Evolutionary conservation across 441 rosid species (phyloP).

Genomic region (Pelargonium hybrid): DNA sequence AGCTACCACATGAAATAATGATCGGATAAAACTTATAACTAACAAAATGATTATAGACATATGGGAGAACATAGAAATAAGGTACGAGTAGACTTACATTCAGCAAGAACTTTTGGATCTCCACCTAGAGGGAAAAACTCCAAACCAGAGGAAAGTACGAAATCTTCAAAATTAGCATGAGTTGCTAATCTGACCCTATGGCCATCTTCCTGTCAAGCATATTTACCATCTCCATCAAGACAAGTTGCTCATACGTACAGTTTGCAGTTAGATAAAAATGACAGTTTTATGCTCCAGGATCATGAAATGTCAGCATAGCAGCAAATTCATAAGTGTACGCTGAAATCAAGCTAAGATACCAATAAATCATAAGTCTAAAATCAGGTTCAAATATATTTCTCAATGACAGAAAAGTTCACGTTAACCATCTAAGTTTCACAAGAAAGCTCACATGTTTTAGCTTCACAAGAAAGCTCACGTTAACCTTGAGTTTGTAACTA

Average conservation of each 20-base stretch:
- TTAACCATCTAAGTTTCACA: no score
- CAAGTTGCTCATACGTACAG: neutral
- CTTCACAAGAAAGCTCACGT: no score
- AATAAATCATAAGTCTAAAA: neutral
- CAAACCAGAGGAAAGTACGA: constrained; percentile 43
- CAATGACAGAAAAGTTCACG: no score
- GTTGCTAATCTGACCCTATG: constrained; percentile 59
- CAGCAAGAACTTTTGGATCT: constrained; percentile 55
- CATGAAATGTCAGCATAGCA: neutral
- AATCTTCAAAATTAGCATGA: constrained; percentile 47
- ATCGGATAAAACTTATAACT: neutral
- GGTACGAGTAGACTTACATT: constrained; percentile 29
- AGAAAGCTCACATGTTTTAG: no score
- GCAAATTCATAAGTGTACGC: neutral
- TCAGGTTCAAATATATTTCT: neutral
- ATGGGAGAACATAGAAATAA: neutral
- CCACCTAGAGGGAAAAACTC: constrained; percentile 56
- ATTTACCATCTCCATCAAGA: constrained; percentile 3
- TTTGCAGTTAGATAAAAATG: neutral
- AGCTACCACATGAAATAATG: no score
- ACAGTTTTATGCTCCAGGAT: neutral
- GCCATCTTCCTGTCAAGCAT: constrained; percentile 43
- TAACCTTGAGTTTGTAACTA: no score
- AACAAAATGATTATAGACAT: neutral
- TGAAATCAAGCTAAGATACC: neutral